A percentile compares a stretch with the other conserved stretches of the same genome.
Evolutionary conservation across 2,329 filamentous ascomycete genomes (phyloP).

Genomic region (Aspergillus alliaceus): DNA sequence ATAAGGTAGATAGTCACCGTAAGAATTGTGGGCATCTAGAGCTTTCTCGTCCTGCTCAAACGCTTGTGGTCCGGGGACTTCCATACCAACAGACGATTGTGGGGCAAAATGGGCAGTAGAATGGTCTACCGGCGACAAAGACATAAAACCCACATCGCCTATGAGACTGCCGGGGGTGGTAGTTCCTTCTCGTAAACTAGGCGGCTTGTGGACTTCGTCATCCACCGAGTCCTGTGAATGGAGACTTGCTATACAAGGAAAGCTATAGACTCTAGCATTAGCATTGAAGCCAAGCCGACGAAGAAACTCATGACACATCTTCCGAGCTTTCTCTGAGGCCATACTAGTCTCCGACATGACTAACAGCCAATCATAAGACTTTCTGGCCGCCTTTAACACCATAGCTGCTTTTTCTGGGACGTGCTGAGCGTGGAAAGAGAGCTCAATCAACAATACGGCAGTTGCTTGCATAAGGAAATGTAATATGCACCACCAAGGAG

Average conservation of each 20-base stretch:
- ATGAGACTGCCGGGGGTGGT: not conserved
- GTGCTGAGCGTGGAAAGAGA: slow-evolving; percentile 44
- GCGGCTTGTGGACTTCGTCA: not conserved
- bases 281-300: slow-evolving; percentile 34
- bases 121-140: not conserved
- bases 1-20: slow-evolving; percentile 34
- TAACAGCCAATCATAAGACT: slow-evolving; percentile 36
- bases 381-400: slow-evolving; percentile 36
- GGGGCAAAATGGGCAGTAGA: not conserved
- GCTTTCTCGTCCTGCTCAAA: slow-evolving; percentile 9
- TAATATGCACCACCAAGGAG: slow-evolving; percentile 47
- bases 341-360: slow-evolving; percentile 30
- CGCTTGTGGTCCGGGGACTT: slow-evolving; percentile 8
- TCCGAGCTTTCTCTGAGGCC: slow-evolving; percentile 34
- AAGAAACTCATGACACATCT: slow-evolving; percentile 38
- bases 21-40: slow-evolving; percentile 18
- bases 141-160: not conserved
- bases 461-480: slow-evolving; percentile 48
- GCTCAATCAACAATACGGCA: slow-evolving; percentile 45
- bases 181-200: not conserved
- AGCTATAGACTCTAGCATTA: slow-evolving; percentile 28
- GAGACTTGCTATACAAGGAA: slow-evolving; percentile 12
- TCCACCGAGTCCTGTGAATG: not conserved
- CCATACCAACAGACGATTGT: not conserved
- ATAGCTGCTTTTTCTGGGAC: slow-evolving; percentile 41